Conservation (phyloP, 164 flowering plant species). For the Sextonia rubra region DNA sequence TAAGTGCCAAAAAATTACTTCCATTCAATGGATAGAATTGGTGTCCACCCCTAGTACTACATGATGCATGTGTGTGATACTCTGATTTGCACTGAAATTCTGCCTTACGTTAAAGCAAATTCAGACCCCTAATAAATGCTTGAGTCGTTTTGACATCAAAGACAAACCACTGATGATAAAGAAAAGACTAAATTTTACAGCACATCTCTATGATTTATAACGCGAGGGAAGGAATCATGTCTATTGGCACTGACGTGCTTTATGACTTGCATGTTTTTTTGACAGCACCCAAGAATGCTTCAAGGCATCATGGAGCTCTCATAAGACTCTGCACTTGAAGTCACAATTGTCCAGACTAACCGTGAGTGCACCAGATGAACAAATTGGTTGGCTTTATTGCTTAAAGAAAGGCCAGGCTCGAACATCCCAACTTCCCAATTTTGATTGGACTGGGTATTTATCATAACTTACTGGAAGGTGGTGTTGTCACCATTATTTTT, state of each 20-base stretch:
- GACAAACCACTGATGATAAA: too few species aligned
- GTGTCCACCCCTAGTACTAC: too few species aligned
- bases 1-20: too few species aligned
- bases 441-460: constrained; percentile 95
- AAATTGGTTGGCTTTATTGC: constrained; percentile 81
- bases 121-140: too few species aligned
- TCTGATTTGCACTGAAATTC: not conserved
- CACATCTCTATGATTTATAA: too few species aligned
- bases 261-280: not conserved
- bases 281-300: constrained; percentile 94
- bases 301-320: constrained; percentile 93
- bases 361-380: constrained; percentile 29
- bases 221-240: too few species aligned
- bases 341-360: constrained; percentile 41
- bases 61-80: too few species aligned
- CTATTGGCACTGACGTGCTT: not conserved
- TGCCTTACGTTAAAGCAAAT: too few species aligned
- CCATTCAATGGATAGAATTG: too few species aligned
- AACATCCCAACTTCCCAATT: constrained; percentile 66
- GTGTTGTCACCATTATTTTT: not conserved
- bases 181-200: too few species aligned
- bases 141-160: too few species aligned
- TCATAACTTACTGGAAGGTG: not conserved
- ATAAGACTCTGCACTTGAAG: constrained; percentile 77
- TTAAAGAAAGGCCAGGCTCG: constrained; percentile 79